These are phyloP conservation scores for Lantana camara DNA, from an alignment of 257 asterid species.

Conservation along the genomic window DNA sequence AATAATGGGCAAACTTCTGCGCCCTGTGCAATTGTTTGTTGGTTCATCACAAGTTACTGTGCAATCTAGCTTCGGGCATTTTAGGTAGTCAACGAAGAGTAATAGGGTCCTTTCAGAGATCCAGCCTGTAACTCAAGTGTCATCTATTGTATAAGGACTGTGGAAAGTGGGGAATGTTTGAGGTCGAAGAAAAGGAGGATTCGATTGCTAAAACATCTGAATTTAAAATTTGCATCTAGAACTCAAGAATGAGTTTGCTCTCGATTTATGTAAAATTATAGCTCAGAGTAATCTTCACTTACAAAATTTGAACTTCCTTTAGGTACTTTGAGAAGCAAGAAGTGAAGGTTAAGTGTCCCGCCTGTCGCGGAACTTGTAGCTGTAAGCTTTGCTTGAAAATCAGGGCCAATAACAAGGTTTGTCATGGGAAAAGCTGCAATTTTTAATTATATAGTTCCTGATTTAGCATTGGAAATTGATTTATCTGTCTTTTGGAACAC, in stretches of 20 bases:
- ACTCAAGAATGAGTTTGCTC: conserved; percentile 1
- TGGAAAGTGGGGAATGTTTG: background rate
- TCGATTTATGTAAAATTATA: conserved; percentile 5
- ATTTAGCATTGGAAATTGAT: conserved; percentile 26
- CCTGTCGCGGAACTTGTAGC: conserved; percentile 70
- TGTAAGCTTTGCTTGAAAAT: conserved; percentile 69
- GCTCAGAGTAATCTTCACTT: conserved; percentile 5
- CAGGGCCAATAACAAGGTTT: conserved; percentile 61
- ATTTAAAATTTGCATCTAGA: conserved; percentile 1
- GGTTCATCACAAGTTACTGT: background rate
- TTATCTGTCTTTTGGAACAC: conserved; percentile 26
- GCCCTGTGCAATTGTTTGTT: background rate
- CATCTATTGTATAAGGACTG: conserved; percentile 8
- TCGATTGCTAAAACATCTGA: conserved; percentile 15
- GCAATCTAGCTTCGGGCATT: conserved; percentile 1
- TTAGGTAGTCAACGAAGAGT: conserved; percentile 3
- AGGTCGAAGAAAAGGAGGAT: background rate
- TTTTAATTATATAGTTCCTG: conserved; percentile 5
- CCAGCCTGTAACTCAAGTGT: background rate
- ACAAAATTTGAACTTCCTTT: conserved; percentile 26
- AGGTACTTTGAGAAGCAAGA: conserved; percentile 78
- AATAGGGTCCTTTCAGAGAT: background rate
- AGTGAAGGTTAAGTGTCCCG: conserved; percentile 74
- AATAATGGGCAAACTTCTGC: background rate
- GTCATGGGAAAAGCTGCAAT: conserved; percentile 29